A percentile compares a stretch with the other conserved stretches of the same genome.
Conservation (phyloP, 129 eudicot species). For the Calendula officinalis region DNA sequence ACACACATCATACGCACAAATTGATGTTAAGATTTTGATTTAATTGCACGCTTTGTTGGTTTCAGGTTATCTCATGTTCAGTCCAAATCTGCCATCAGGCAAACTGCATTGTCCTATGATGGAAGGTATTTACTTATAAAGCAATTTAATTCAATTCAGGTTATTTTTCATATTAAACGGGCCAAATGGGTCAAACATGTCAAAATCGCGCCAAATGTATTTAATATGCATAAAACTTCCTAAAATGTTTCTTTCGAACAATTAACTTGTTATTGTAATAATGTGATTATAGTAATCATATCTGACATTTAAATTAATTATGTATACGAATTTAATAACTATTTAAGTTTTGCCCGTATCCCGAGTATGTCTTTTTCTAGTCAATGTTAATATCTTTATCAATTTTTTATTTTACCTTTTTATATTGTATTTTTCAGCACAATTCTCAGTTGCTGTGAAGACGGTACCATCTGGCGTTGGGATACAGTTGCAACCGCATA, state of each 20-base stretch:
- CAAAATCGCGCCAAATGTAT: too few relatives aligned
- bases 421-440: conserved; percentile 58
- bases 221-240: too few relatives aligned
- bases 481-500: conserved; percentile 78
- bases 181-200: too few relatives aligned
- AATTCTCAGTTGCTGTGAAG: conserved; percentile 92
- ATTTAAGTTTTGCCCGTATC: not conserved
- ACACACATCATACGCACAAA: not conserved
- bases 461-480: conserved; percentile 99
- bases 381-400: not conserved
- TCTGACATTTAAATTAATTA: not conserved
- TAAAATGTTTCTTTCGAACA: not conserved
- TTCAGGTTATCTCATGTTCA: conserved; percentile 82
- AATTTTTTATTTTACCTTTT: not conserved
- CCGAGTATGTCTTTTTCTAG: not conserved
- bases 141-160: not conserved
- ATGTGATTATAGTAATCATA: not conserved
- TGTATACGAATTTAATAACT: not conserved
- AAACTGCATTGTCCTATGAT: conserved; percentile 95
- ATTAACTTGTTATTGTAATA: not conserved
- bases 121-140: conserved; percentile 57
- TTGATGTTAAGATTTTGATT: not conserved
- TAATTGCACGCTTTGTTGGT: conserved; percentile 18
- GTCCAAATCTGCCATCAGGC: conserved; percentile 91
- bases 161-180: too few relatives aligned